phyloP scores from a whole-genome alignment of 208 protist species.

The Trypanosoma cruzi region DNA sequence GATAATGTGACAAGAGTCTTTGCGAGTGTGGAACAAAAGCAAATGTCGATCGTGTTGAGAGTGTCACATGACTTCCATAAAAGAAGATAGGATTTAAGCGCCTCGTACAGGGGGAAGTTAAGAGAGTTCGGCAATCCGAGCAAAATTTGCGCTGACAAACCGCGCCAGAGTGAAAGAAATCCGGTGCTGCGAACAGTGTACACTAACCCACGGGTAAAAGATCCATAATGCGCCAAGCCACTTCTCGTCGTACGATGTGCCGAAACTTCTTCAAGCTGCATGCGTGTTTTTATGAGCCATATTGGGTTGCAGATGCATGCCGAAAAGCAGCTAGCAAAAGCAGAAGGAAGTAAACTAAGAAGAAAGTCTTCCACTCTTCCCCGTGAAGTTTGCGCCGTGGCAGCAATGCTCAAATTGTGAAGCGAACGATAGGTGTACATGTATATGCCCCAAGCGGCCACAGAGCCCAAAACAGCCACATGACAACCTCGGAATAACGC shows the following conservation, averaged over 20 bases:
- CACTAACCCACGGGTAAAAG: conserved; percentile 60
- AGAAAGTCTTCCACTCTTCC: conserved; percentile 38
- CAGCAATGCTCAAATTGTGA: conserved; percentile 26
- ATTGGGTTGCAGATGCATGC: conserved; percentile 84
- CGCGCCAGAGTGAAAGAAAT: conserved; percentile 74
- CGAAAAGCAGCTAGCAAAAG: conserved; percentile 58
- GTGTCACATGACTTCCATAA: conserved; percentile 8
- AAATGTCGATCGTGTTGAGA: conserved; percentile 57
- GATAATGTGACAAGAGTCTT: conserved; percentile 59
- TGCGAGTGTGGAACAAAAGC: conserved; percentile 58
- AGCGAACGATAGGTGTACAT: conserved; percentile 87
- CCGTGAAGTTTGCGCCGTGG: conserved; percentile 1
- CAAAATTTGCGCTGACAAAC: conserved; percentile 75
- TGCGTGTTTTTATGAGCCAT: conserved; percentile 91
- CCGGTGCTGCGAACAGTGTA: conserved; percentile 59
- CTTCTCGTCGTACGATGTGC: not conserved
- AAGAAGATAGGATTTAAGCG: conserved; percentile 50
- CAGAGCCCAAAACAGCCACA: conserved; percentile 58
- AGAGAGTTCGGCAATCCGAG: conserved; percentile 83
- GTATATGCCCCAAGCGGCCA: conserved; percentile 82
- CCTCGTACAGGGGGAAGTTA: conserved; percentile 84
- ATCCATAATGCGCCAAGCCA: conserved; percentile 36
- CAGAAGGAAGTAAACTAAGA: conserved; percentile 55
- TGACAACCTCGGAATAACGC: conserved; percentile 76
- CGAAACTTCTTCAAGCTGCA: conserved; percentile 61